phyloP scores from a whole-genome alignment of 805 yeast genomes.

The Yarrowia yakushimensis region DNA sequence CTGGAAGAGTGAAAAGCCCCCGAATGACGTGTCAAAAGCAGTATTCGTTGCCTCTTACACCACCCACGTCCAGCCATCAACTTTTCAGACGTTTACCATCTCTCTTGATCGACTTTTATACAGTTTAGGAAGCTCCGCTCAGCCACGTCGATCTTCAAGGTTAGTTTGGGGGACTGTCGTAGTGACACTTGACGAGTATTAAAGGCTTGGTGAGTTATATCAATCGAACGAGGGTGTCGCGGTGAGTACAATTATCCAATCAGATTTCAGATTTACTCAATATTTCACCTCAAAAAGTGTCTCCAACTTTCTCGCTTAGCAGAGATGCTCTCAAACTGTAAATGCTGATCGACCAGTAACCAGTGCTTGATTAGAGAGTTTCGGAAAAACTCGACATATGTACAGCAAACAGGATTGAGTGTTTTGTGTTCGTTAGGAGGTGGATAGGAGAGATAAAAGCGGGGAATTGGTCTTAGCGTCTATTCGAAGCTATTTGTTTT shows the following conservation, averaged over 20 bases:
- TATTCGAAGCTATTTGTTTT: no score
- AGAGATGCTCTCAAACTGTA: slow-evolving; percentile 3
- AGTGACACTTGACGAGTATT: not conserved
- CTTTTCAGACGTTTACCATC: not conserved
- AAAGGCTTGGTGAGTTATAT: not conserved
- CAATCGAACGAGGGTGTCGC: not conserved
- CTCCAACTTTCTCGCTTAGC: not conserved
- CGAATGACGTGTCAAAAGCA: not conserved
- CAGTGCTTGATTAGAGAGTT: slow-evolving; percentile 7
- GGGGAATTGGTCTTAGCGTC: no score
- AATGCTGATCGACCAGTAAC: slow-evolving; percentile 11
- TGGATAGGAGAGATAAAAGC: no score
- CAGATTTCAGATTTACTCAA: not conserved
- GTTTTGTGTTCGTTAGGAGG: no score
- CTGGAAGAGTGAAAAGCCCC: not conserved
- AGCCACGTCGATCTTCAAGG: slow-evolving; percentile 8
- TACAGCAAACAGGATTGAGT: no score
- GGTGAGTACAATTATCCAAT: not conserved
- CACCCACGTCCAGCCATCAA: not conserved
- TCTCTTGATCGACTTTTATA: not conserved
- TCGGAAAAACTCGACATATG: slow-evolving; percentile 4
- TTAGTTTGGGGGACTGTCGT: slow-evolving; percentile 3
- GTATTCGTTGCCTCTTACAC: not conserved
- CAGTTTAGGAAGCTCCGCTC: not conserved
- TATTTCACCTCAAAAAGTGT: no score